Percentiles rank a stretch among this genome's conserved stretches.
These are phyloP conservation scores for Aureobasidium sp. DNA, from an alignment of 2,329 filamentous ascomycete genomes.

Conservation along the genomic window DNA sequence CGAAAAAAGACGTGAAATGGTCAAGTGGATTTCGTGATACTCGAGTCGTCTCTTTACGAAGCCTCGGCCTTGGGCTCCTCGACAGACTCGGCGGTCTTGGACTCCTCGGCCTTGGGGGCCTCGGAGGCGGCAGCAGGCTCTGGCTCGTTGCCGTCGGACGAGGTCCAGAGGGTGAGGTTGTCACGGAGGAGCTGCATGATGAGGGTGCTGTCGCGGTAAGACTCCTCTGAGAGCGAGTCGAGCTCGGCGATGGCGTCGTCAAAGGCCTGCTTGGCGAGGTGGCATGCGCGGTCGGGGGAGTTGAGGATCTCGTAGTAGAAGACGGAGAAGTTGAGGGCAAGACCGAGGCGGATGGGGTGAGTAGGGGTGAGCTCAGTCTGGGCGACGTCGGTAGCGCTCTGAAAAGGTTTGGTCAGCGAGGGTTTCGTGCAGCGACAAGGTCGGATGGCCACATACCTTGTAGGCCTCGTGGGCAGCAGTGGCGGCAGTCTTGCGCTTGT, in stretches of 20 bases:
- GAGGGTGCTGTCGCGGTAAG: constrained; percentile 96
- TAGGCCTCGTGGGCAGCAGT: constrained; percentile 89
- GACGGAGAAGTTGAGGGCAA: constrained; percentile 98
- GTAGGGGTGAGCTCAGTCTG: constrained; percentile 96
- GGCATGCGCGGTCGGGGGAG: constrained; percentile 94
- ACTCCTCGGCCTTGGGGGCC: constrained; percentile 55
- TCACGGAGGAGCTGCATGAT: constrained; percentile 99
- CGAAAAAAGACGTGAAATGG: constrained; percentile 16
- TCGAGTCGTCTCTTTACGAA: constrained; percentile 8
- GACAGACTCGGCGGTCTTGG: constrained; percentile 35
- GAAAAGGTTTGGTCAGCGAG: constrained; percentile 17
- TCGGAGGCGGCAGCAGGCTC: constrained; percentile 56
- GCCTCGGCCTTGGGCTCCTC: constrained; percentile 18
- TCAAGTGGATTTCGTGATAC: constrained; percentile 14
- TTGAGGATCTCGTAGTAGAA: constrained; percentile 99
- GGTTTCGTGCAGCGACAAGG: background rate
- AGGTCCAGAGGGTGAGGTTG: constrained; percentile 97
- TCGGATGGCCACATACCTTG: constrained; percentile 58
- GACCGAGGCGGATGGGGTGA: constrained; percentile 94
- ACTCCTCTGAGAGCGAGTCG: constrained; percentile 94
- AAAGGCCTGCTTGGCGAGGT: constrained; percentile 98
- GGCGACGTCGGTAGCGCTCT: constrained; percentile 96
- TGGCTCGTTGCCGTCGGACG: constrained; percentile 76
- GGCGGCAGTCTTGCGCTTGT: constrained; percentile 85
- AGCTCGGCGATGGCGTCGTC: constrained; percentile 98